Percentiles rank a stretch among this genome's conserved stretches.
phyloP scores from a whole-genome alignment of 768 basidiomycete genomes.

The Tubosaeta sp. region DNA sequence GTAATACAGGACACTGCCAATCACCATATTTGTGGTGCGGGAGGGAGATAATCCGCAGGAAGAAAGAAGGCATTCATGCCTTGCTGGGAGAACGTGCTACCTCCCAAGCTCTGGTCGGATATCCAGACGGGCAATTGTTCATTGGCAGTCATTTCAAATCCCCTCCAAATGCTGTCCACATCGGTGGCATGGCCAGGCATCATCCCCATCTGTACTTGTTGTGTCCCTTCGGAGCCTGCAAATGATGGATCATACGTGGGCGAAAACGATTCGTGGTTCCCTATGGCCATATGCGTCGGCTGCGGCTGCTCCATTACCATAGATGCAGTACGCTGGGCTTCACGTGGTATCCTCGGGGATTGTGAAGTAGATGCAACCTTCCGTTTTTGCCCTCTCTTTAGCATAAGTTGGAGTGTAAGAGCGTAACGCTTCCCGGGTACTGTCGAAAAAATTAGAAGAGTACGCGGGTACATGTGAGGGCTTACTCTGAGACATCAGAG shows the following conservation, averaged over 20 bases:
- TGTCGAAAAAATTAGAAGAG: constrained; percentile 29
- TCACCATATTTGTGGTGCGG: constrained; percentile 75
- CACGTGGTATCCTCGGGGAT: constrained; percentile 58
- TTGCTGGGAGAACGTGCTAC: constrained; percentile 68
- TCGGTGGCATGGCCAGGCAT: constrained; percentile 25
- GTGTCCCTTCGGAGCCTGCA: constrained; percentile 30
- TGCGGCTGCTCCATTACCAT: constrained; percentile 46
- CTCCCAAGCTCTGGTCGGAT: constrained; percentile 78
- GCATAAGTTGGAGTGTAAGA: constrained; percentile 81
- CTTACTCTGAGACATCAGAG: constrained; percentile 75
- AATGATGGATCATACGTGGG: constrained; percentile 50
- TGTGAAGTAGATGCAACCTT: constrained; percentile 50
- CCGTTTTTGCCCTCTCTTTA: constrained; percentile 71
- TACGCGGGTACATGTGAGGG: constrained; percentile 2
- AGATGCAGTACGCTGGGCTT: constrained; percentile 44
- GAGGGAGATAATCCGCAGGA: constrained; percentile 67
- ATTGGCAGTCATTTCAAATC: constrained; percentile 64
- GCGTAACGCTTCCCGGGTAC: constrained; percentile 94
- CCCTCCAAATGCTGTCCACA: constrained; percentile 71
- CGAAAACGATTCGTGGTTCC: constrained; percentile 49
- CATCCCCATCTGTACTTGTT: constrained; percentile 30
- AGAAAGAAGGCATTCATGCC: constrained; percentile 85
- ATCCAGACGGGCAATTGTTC: constrained; percentile 85
- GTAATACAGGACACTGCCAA: constrained; percentile 13
- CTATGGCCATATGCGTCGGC: constrained; percentile 19